Evolutionary conservation across 2,329 filamentous ascomycete genomes (phyloP).

Genomic region (Colletotrichum melonis): DNA sequence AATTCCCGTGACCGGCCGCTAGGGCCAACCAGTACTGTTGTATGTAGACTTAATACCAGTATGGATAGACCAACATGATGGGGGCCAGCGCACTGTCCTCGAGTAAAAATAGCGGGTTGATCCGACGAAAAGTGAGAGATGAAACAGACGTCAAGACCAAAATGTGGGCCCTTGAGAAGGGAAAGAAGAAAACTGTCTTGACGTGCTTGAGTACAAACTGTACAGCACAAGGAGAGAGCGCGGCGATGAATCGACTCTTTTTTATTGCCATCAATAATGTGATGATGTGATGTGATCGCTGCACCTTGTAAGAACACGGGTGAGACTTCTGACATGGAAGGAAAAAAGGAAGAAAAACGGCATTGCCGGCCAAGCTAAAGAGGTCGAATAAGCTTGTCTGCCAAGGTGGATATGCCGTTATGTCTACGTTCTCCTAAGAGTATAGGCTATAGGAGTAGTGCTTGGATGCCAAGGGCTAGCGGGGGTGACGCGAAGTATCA

Average conservation of each 20-base stretch:
- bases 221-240: neutral
- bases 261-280: too few relatives aligned
- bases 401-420: neutral
- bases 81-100: neutral
- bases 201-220: too few relatives aligned
- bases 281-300: too few relatives aligned
- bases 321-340: neutral
- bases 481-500: conserved; percentile 3
- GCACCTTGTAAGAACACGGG: too few relatives aligned
- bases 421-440: neutral
- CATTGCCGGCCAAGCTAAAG: neutral
- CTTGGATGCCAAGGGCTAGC: neutral
- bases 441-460: neutral
- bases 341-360: neutral
- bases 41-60: too few relatives aligned
- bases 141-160: neutral
- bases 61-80: too few relatives aligned
- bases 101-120: neutral
- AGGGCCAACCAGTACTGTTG: too few relatives aligned
- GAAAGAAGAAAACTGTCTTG: neutral
- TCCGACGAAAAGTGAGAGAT: neutral
- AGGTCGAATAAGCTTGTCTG: conserved; percentile 9
- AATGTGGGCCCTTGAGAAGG: neutral
- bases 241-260: too few relatives aligned
- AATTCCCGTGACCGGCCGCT: neutral